These are phyloP conservation scores for Solanum chilense DNA, from an alignment of 257 asterid species.

Conservation along the genomic window DNA sequence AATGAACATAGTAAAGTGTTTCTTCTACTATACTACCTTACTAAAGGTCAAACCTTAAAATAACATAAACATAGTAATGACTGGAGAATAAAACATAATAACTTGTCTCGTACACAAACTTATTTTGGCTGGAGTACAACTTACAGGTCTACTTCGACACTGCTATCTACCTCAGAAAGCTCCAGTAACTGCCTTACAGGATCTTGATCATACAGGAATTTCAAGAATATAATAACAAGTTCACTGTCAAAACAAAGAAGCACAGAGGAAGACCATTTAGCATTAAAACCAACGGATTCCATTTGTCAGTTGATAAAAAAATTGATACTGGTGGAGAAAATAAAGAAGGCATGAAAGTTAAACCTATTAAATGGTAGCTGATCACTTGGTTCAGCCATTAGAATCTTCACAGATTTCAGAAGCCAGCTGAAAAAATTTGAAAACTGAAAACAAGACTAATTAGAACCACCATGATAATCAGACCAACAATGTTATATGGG, in stretches of 20 bases:
- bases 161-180: conserved; percentile 31
- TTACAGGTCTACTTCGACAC: conserved; percentile 66
- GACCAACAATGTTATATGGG: neutral
- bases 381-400: conserved; percentile 94
- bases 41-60: neutral
- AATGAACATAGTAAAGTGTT: neutral
- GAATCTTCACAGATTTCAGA: conserved; percentile 74
- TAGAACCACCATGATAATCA: conserved; percentile 8
- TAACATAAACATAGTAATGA: neutral
- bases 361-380: conserved; percentile 94
- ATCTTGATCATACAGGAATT: conserved; percentile 87
- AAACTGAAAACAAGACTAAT: conserved; percentile 44
- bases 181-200: conserved; percentile 77
- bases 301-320: neutral
- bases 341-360: conserved; percentile 14
- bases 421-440: conserved; percentile 99
- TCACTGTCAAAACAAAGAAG: conserved; percentile 47
- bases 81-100: neutral
- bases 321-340: neutral
- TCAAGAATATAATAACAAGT: conserved; percentile 77
- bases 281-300: neutral
- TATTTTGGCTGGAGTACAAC: conserved; percentile 18
- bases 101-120: neutral
- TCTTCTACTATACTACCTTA: neutral
- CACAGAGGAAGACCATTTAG: neutral